phyloP scores from a whole-genome alignment of 1,139 yeast genomes.

The Yamadazyma mexicana region DNA sequence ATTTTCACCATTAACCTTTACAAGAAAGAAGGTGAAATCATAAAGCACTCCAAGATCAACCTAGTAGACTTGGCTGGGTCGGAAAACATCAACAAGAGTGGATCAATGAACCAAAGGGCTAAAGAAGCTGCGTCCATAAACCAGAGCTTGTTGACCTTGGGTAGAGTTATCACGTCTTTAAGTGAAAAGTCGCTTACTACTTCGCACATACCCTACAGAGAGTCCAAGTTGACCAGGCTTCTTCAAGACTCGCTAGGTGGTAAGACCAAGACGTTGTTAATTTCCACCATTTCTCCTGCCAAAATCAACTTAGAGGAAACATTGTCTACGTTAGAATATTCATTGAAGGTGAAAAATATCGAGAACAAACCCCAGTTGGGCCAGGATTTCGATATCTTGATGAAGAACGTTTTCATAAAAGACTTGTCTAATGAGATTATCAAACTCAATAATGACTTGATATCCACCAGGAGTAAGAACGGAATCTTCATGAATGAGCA shows the following conservation, averaged over 20 bases:
- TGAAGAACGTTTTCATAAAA: conserved; percentile 59
- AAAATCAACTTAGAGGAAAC: conserved; percentile 75
- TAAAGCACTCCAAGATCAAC: conserved; percentile 65
- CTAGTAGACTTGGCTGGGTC: conserved; percentile 90
- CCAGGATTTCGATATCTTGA: conserved; percentile 51
- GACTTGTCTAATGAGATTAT: conserved; percentile 59
- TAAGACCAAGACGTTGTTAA: conserved; percentile 71
- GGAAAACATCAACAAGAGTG: conserved; percentile 76
- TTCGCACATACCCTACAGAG: conserved; percentile 78
- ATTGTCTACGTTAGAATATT: conserved; percentile 79
- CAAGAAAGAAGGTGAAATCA: conserved; percentile 43
- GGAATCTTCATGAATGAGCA: conserved; percentile 63
- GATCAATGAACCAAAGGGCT: conserved; percentile 76
- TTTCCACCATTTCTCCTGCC: conserved; percentile 85
- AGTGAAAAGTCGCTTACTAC: conserved; percentile 22
- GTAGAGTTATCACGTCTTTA: conserved; percentile 77
- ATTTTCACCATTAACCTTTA: conserved; percentile 64
- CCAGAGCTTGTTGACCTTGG: conserved; percentile 78
- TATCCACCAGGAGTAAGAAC: conserved; percentile 61
- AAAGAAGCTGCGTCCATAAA: conserved; percentile 89
- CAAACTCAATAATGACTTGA: conserved; percentile 55
- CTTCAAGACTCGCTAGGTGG: conserved; percentile 87
- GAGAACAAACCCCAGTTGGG: conserved; percentile 67
- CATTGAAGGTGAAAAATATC: conserved; percentile 77
- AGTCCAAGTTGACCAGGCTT: conserved; percentile 76